A percentile compares a stretch with the other conserved stretches of the same genome.
phyloP scores from a whole-genome alignment of 1,284 basidiomycete genomes.

The Cerrena zonata region DNA sequence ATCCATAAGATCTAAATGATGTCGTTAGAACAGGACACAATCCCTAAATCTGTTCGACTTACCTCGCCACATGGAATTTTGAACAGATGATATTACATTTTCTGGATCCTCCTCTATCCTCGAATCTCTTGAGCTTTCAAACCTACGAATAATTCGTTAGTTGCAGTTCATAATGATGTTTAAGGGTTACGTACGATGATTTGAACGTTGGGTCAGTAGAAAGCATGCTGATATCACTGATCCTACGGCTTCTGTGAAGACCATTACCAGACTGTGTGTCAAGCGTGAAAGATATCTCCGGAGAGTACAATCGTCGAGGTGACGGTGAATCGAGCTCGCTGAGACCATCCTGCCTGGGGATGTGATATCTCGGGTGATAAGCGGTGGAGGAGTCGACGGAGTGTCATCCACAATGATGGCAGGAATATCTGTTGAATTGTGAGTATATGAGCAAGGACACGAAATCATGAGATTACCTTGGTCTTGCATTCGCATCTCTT shows the following conservation, averaged over 20 bases:
- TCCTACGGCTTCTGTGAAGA: slow-evolving; percentile 49
- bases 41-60: slow-evolving; percentile 21
- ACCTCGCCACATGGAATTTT: slow-evolving; percentile 69
- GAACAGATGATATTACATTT: slow-evolving; percentile 52
- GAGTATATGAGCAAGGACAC: too few species aligned
- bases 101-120: slow-evolving; percentile 41
- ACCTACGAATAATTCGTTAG: slow-evolving; percentile 5
- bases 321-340: slow-evolving; percentile 34
- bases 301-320: slow-evolving; percentile 38
- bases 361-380: slow-evolving; percentile 50
- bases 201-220: slow-evolving; percentile 49
- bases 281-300: slow-evolving; percentile 43
- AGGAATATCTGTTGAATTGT: slow-evolving; percentile 53
- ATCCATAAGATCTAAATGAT: slow-evolving; percentile 45
- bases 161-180: slow-evolving; percentile 1
- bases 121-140: slow-evolving; percentile 33
- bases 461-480: slow-evolving; percentile 29
- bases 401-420: slow-evolving; percentile 60
- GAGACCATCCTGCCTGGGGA: slow-evolving; percentile 37
- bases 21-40: background rate
- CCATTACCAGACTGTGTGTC: slow-evolving; percentile 38
- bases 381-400: slow-evolving; percentile 45
- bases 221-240: slow-evolving; percentile 56
- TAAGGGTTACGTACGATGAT: slow-evolving; percentile 39
- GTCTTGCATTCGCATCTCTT: slow-evolving; percentile 32